Conservation (phyloP, 148 eudicot genomes). For the Camellia sinensis region DNA sequence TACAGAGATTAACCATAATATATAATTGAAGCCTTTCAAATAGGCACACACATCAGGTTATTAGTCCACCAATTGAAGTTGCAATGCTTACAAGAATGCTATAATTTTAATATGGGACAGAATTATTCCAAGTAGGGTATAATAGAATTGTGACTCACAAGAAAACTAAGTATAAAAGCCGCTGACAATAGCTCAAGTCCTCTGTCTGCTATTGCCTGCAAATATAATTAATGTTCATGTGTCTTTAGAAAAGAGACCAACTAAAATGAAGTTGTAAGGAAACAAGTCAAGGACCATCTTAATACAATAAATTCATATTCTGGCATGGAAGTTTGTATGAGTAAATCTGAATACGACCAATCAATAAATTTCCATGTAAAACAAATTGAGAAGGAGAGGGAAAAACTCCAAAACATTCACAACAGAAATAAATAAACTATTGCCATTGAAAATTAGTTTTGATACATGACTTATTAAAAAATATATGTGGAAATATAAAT, state of each 20-base stretch:
- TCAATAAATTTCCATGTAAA: not conserved
- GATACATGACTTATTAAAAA: not conserved
- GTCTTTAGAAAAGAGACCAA: not conserved
- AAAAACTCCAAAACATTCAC: not conserved
- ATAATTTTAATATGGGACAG: not conserved
- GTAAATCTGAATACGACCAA: not conserved
- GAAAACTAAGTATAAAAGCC: slow-evolving; percentile 69
- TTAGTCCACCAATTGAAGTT: slow-evolving; percentile 1
- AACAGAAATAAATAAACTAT: not conserved
- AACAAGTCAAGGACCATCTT: not conserved
- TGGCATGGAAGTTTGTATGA: not conserved
- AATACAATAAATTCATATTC: slow-evolving; percentile 2
- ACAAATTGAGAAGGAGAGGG: not conserved
- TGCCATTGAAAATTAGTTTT: not conserved
- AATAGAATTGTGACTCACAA: slow-evolving; percentile 50
- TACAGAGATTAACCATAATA: not conserved
- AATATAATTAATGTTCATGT: slow-evolving; percentile 4
- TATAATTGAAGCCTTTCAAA: not conserved
- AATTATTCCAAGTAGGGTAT: not conserved
- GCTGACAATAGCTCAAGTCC: slow-evolving; percentile 89
- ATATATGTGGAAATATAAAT: not conserved
- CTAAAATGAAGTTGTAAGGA: not conserved
- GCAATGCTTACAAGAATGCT: not conserved
- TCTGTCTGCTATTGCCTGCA: slow-evolving; percentile 88
- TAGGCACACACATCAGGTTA: not conserved